These are phyloP conservation scores for Megacollybia marginata DNA, from an alignment of 768 basidiomycete genomes.

Conservation along the genomic window DNA sequence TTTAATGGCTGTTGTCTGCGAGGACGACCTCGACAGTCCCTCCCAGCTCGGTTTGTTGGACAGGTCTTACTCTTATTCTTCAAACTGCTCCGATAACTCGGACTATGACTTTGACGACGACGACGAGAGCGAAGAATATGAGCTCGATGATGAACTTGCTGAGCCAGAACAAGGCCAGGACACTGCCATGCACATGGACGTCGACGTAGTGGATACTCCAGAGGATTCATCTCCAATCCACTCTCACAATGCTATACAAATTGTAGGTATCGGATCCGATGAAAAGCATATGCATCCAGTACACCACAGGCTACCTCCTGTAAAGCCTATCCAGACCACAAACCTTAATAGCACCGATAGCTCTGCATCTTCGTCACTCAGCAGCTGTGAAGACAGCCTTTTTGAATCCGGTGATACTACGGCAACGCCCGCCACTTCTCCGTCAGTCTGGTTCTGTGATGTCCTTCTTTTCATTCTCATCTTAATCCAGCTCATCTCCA, in stretches of 20 bases:
- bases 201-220: slow-evolving; percentile 13
- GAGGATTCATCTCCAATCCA: not conserved
- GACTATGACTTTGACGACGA: slow-evolving; percentile 18
- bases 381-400: no score
- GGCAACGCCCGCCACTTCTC: slow-evolving; percentile 3
- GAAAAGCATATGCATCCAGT: slow-evolving; percentile 52
- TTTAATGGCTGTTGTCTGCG: slow-evolving; percentile 75
- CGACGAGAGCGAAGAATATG: slow-evolving; percentile 17
- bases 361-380: not conserved
- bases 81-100: slow-evolving; percentile 12
- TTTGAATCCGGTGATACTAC: not conserved
- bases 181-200: slow-evolving; percentile 13
- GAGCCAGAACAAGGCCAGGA: slow-evolving; percentile 17
- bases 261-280: slow-evolving; percentile 5
- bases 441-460: slow-evolving; percentile 8
- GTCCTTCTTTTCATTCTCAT: not conserved
- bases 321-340: slow-evolving; percentile 4
- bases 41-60: slow-evolving; percentile 1
- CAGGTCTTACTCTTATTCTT: not conserved
- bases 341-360: not conserved
- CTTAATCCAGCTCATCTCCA: not conserved
- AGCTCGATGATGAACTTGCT: slow-evolving; percentile 17
- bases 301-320: slow-evolving; percentile 21
- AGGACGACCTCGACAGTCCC: slow-evolving; percentile 51
- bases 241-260: slow-evolving; percentile 2